Base-by-base conservation (phyloP, 192 early-diverging fungal species). In the Linderina pennispora region DNA sequence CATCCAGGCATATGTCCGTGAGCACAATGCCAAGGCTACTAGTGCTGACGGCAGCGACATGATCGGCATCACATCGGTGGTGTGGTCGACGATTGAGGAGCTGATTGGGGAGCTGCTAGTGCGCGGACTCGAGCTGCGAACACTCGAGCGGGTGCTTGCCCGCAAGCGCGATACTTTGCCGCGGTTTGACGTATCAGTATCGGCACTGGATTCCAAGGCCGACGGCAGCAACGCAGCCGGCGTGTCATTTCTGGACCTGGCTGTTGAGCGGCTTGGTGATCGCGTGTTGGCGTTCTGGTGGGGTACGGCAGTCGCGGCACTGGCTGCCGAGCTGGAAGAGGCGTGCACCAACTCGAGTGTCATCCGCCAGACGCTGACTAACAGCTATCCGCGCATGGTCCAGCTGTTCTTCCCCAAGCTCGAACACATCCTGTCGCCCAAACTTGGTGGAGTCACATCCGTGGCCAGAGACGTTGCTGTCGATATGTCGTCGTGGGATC, bases 61-160 rank as follows among this genome's bases (percentile, higher is more conserved):
- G 62, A 43, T 44, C 8, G 55, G 62, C 24, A 40, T 59, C 20
- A 52, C 45, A 18, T 34, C 28, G 5, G 50, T 58, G 11, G 10
- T 64, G 48, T 64, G 62, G 52, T 11, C 23, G 5, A 45, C 53
- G n/a, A 15, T 72, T 1, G 56, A 55, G 17, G 28, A 24, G 5
- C 34, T 57, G 7, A 45, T 33, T 8, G 62, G 62, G 13, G 53
- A 23, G 28, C 37, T 72, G 36, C 35, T 45, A 15, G 36, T 20
- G 3, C 39, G 50, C 4, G 69, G 47, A 6, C 39, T 53, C 28
- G 57, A 53, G 41, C 21, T 72, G 32, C 57, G 58, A 7, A 42
- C 40, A 20, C 49, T 72, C 16, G 69, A 65, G 18, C 56, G 62
- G 34, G 69, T 60, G n/a, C 19, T 72, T 51, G 45, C 45, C 13